These are phyloP conservation scores for Houttuynia cordata DNA, from an alignment of 164 flowering plant species.

Conservation along the genomic window DNA sequence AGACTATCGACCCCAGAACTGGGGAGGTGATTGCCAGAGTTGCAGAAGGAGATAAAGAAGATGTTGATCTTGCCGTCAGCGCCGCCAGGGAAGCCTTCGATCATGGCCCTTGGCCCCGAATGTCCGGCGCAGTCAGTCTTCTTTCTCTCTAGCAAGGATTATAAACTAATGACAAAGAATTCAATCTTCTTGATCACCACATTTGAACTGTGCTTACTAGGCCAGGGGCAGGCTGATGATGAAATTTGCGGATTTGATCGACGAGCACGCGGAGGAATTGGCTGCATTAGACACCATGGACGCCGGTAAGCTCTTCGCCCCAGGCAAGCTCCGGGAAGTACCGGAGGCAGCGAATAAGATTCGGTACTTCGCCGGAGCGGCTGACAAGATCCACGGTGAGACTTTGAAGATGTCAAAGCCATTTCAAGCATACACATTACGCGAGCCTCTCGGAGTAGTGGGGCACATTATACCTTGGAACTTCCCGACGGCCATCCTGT, in stretches of 20 bases:
- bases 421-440: constrained; percentile 51
- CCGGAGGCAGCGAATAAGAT: constrained; percentile 26
- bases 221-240: constrained; percentile 49
- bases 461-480: constrained; percentile 87
- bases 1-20: constrained; percentile 66
- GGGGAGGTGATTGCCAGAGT: constrained; percentile 50
- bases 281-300: constrained; percentile 54
- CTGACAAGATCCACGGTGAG: constrained; percentile 69
- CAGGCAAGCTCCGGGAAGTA: constrained; percentile 30
- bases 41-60: constrained; percentile 63
- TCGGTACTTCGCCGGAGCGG: constrained; percentile 52
- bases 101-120: constrained; percentile 80
- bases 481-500: constrained; percentile 25
- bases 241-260: constrained; percentile 64
- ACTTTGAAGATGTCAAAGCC: constrained; percentile 46
- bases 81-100: constrained; percentile 88
- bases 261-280: constrained; percentile 46
- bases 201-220: too few species aligned
- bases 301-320: constrained; percentile 44
- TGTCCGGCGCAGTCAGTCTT: constrained; percentile 50
- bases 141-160: background rate
- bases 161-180: too few species aligned
- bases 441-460: constrained; percentile 75
- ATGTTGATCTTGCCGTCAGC: constrained; percentile 68
- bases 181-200: too few species aligned